These are phyloP conservation scores for Ceratocystis lukuohia DNA, from an alignment of 2,329 filamentous ascomycete genomes.

Conservation along the genomic window DNA sequence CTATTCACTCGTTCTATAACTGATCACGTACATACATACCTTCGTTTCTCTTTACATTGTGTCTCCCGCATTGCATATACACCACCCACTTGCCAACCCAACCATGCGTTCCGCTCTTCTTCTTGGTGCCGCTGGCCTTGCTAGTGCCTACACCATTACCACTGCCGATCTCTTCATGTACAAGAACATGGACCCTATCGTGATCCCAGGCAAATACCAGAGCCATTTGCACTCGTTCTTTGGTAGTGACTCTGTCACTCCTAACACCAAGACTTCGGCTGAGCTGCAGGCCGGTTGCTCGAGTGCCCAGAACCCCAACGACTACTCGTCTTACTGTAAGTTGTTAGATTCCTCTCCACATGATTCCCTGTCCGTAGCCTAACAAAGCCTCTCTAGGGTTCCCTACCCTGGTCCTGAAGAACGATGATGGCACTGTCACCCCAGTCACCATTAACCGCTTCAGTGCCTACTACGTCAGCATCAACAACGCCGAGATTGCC, in stretches of 20 bases:
- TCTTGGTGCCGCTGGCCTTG: not conserved
- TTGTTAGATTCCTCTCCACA: not conserved
- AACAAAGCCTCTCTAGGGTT: slow-evolving; percentile 24
- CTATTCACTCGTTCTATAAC: not conserved
- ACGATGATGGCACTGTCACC: slow-evolving; percentile 25
- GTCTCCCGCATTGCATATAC: not conserved
- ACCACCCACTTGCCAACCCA: not conserved
- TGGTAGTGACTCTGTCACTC: slow-evolving; percentile 27
- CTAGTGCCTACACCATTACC: slow-evolving; percentile 23
- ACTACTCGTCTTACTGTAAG: slow-evolving; percentile 33
- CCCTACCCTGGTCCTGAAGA: slow-evolving; percentile 30
- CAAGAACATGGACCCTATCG: slow-evolving; percentile 28
- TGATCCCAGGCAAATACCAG: slow-evolving; percentile 26
- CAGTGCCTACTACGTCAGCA: slow-evolving; percentile 34
- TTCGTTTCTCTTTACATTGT: not conserved
- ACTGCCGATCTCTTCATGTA: slow-evolving; percentile 24
- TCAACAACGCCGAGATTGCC: slow-evolving; percentile 31
- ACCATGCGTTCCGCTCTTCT: not conserved
- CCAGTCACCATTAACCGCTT: slow-evolving; percentile 28
- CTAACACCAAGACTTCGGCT: slow-evolving; percentile 24
- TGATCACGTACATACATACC: not conserved
- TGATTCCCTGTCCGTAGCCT: not conserved
- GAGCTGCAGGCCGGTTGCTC: slow-evolving; percentile 33
- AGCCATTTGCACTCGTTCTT: slow-evolving; percentile 29
- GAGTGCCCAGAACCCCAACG: slow-evolving; percentile 34